Percentiles rank a stretch among this genome's conserved stretches.
phyloP scores from a whole-genome alignment of 176 grass and related monocot species.

The Neostapfia colusana region DNA sequence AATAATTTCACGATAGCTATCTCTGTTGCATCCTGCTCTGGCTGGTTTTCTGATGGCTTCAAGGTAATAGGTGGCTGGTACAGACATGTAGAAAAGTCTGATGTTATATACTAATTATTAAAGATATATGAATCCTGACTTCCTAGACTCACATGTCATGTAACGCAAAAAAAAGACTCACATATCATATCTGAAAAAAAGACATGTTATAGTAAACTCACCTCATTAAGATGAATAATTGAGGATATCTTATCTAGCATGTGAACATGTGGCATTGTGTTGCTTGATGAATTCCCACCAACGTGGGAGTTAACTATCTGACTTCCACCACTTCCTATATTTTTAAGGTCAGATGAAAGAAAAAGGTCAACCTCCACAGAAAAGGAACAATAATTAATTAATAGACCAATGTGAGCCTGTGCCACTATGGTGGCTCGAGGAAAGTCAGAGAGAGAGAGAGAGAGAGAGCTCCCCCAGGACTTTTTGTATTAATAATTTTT shows the following conservation, averaged over 20 bases:
- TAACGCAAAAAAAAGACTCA: not conserved
- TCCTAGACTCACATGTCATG: not conserved
- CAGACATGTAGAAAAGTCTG: constrained; percentile 15
- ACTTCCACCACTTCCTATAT: constrained; percentile 50
- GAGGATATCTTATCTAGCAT: constrained; percentile 48
- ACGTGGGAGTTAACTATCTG: constrained; percentile 43
- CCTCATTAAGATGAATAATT: constrained; percentile 77
- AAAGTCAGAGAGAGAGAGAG: not conserved
- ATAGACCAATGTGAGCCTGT: not conserved
- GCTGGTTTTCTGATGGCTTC: constrained; percentile 76
- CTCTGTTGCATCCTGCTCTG: constrained; percentile 66
- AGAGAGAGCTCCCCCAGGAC: not conserved
- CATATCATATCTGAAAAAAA: not conserved
- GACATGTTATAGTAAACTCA: constrained; percentile 29
- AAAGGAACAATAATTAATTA: not conserved
- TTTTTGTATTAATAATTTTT: not conserved
- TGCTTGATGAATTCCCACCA: constrained; percentile 48
- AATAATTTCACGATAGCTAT: constrained; percentile 77
- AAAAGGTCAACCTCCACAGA: not conserved
- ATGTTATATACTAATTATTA: not conserved
- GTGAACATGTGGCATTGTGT: constrained; percentile 37
- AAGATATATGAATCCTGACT: constrained; percentile 1
- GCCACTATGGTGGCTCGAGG: not conserved
- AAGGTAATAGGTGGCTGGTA: constrained; percentile 72
- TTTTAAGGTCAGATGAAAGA: constrained; percentile 19